phyloP scores from a whole-genome alignment of 106 monocot species.

The Cymbidium sinense region DNA sequence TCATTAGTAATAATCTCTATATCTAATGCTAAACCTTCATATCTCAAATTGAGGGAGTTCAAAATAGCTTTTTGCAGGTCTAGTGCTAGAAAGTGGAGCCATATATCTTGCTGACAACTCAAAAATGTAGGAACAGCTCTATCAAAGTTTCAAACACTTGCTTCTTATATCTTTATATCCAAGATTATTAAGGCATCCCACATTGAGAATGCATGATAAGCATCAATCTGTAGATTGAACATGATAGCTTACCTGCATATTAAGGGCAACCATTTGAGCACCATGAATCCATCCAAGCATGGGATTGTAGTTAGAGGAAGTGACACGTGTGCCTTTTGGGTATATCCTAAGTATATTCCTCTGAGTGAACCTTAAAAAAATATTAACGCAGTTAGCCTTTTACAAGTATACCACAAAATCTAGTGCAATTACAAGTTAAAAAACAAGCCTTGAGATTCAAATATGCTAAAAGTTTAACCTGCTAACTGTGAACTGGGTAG shows the following conservation, averaged over 20 bases:
- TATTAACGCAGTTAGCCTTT: background rate
- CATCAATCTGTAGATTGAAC: background rate
- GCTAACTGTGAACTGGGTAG: background rate
- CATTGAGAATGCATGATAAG: background rate
- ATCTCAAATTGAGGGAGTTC: background rate
- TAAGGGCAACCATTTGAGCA: constrained; percentile 90
- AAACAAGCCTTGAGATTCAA: background rate
- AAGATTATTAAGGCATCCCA: background rate
- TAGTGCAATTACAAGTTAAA: background rate
- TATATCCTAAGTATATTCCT: constrained; percentile 74
- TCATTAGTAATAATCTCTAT: background rate
- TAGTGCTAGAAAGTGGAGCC: background rate
- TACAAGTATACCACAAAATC: background rate
- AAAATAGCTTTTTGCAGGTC: background rate
- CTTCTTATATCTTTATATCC: background rate
- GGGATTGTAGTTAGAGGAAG: constrained; percentile 80
- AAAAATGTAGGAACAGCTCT: too few relatives aligned
- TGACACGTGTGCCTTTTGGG: constrained; percentile 57
- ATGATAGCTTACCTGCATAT: constrained; percentile 67
- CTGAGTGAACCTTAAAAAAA: constrained; percentile 64
- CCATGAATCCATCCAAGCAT: constrained; percentile 88
- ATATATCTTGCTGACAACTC: background rate
- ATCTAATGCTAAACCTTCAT: background rate
- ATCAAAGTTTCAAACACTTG: too few relatives aligned
- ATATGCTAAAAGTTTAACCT: background rate